These are phyloP conservation scores for Rhodotorula diobovata DNA, from an alignment of 768 basidiomycete genomes.

Conservation along the genomic window DNA sequence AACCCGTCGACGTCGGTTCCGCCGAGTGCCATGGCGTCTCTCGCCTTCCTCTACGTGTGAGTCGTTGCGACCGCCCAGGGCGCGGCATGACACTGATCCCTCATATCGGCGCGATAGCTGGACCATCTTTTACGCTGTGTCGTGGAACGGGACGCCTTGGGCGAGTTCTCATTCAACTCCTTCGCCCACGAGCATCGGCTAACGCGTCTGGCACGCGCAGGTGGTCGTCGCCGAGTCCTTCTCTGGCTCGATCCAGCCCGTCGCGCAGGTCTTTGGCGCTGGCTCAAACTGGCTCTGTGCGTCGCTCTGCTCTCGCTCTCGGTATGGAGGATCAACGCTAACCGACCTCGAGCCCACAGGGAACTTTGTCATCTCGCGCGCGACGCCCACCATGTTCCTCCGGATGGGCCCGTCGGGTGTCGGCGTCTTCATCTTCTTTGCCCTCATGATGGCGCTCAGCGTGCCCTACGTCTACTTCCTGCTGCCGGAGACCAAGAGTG, in stretches of 20 bases:
- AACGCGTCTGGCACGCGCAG: conserved; percentile 26
- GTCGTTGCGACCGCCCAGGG: no score
- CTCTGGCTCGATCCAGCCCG: conserved; percentile 45
- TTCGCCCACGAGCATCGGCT: no score
- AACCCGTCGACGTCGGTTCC: conserved; percentile 9
- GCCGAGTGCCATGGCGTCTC: conserved; percentile 40
- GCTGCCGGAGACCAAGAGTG: conserved; percentile 52
- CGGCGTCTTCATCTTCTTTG: conserved; percentile 46
- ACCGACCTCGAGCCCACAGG: background rate
- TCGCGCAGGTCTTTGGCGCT: conserved; percentile 42
- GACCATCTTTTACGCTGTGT: conserved; percentile 42
- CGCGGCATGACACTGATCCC: no score
- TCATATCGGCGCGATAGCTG: conserved; percentile 1
- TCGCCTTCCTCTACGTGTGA: conserved; percentile 42
- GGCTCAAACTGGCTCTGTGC: conserved; percentile 33
- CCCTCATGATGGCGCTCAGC: conserved; percentile 44
- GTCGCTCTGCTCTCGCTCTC: background rate
- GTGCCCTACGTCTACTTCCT: conserved; percentile 52
- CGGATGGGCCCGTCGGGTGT: conserved; percentile 23
- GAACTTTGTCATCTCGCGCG: conserved; percentile 45
- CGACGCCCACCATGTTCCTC: conserved; percentile 46
- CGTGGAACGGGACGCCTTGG: conserved; percentile 49
- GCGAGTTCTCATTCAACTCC: no score
- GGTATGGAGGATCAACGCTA: no score
- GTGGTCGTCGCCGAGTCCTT: conserved; percentile 54